Evolutionary conservation across 768 basidiomycete species (phyloP), one percentile per base, ranked within the genome.

Genomic region (Panaeolus papilionaceus): DNA sequence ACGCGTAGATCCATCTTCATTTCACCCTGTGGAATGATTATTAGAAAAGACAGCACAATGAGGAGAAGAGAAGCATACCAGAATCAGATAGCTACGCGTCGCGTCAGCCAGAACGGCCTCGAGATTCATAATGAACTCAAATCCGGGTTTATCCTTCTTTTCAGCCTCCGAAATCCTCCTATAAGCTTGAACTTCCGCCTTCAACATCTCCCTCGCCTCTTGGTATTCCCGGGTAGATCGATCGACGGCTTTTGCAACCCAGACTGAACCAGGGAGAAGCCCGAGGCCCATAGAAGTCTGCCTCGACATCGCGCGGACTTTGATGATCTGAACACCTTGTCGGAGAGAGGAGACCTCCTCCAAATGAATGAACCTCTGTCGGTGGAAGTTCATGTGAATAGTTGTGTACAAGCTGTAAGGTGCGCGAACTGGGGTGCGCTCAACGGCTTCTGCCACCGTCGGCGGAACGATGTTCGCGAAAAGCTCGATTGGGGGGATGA

Each of bases 1-100:
- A 18, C n/a, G 14, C 62, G 40, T 11, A 67, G 42, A 20, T 67
- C 67, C 16, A 38, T 64, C 20, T 26, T n/a, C 67, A 67, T 67
- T 26, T 64, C 54, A 16, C 11, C 54, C 54, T 58, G 33, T n/a
- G 4, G 33, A 58, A 10, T 18, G 2, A 16, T 16, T 28, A 37
- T 58, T 37, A 58, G 54, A 58, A 58, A 37, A 12, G 54, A 10
- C 2, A 9, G 14, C 7, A 12, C 33, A 7, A 14, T 4, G 33
- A 47, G 42, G 58, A 7, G 16, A 44, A 23, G 44, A 16, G 42
- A 54, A 42, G 64, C 67, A 16, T 37, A 67, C 67, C 49, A 67
- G 10, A 16, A 67, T 23, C 33, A 67, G 62, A 33, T 39, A 51
- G 33, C 28, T n/a, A 6, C n/a, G n/a, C 40, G 54, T 20, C 10